phyloP scores from a whole-genome alignment of 768 basidiomycete species.

The Hericium erinaceus region DNA sequence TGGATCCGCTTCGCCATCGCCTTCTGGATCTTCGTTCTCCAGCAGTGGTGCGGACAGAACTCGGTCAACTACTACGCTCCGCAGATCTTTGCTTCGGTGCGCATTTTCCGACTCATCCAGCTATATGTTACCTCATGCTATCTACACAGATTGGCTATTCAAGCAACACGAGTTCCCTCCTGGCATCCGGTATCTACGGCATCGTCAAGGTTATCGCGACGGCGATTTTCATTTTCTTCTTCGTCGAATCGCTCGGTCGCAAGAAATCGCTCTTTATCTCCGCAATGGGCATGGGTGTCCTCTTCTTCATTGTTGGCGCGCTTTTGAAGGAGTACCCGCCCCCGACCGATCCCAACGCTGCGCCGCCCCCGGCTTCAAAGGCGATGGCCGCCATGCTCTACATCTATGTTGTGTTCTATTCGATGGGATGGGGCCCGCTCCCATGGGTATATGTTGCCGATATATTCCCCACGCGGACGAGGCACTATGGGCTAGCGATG shows the following conservation, averaged over 20 bases:
- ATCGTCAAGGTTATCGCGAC: constrained; percentile 65
- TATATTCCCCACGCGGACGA: constrained; percentile 79
- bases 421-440: constrained; percentile 76
- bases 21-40: constrained; percentile 66
- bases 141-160: constrained; percentile 51
- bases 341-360: constrained; percentile 21
- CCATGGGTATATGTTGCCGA: constrained; percentile 61
- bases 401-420: constrained; percentile 82
- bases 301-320: constrained; percentile 80
- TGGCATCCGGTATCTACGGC: constrained; percentile 66
- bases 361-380: constrained; percentile 42
- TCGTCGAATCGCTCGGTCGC: constrained; percentile 61
- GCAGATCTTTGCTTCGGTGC: constrained; percentile 59
- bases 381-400: constrained; percentile 86
- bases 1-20: constrained; percentile 79
- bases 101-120: constrained; percentile 6
- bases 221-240: constrained; percentile 52
- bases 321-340: constrained; percentile 74
- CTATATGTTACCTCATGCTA: constrained; percentile 1
- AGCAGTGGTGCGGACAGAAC: constrained; percentile 83
- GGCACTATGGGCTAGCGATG: constrained; percentile 69
- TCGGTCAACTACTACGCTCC: constrained; percentile 70
- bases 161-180: constrained; percentile 46
- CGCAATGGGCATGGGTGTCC: constrained; percentile 66
- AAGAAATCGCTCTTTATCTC: constrained; percentile 64